These are phyloP conservation scores for Coprinellus aureogranulatus DNA, from an alignment of 768 basidiomycete species.

Conservation along the genomic window DNA sequence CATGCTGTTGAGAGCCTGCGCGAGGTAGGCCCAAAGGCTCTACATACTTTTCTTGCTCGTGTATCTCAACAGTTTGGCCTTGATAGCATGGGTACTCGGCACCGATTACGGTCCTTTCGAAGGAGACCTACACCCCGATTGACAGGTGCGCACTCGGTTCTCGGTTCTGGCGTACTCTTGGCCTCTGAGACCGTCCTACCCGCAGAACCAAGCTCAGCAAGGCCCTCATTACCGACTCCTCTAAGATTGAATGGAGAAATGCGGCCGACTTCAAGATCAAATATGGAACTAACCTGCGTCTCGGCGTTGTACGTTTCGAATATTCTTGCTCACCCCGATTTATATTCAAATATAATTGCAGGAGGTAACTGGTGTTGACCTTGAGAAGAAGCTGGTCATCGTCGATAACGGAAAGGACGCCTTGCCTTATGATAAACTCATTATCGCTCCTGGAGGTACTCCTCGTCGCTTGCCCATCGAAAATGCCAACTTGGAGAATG, in stretches of 20 bases:
- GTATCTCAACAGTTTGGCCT: neutral
- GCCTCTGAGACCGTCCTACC: neutral
- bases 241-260: conserved; percentile 74
- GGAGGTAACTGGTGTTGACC: conserved; percentile 71
- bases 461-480: conserved; percentile 77
- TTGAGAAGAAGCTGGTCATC: conserved; percentile 58
- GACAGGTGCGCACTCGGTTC: conserved; percentile 53
- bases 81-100: conserved; percentile 70
- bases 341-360: conserved; percentile 21
- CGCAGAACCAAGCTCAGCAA: conserved; percentile 86
- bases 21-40: conserved; percentile 51
- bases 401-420: conserved; percentile 58
- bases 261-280: conserved; percentile 75
- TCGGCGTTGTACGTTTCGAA: conserved; percentile 45
- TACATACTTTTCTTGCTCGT: too few relatives aligned
- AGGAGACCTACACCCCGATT: conserved; percentile 77
- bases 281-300: conserved; percentile 64
- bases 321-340: neutral
- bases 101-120: conserved; percentile 77
- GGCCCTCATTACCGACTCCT: conserved; percentile 70
- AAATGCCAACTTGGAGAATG: conserved; percentile 70
- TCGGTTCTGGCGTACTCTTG: neutral
- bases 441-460: conserved; percentile 74
- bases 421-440: conserved; percentile 69
- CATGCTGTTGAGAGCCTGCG: conserved; percentile 77